phyloP scores from a whole-genome alignment of 208 protist genomes.

The Strigomonas culicis region DNA sequence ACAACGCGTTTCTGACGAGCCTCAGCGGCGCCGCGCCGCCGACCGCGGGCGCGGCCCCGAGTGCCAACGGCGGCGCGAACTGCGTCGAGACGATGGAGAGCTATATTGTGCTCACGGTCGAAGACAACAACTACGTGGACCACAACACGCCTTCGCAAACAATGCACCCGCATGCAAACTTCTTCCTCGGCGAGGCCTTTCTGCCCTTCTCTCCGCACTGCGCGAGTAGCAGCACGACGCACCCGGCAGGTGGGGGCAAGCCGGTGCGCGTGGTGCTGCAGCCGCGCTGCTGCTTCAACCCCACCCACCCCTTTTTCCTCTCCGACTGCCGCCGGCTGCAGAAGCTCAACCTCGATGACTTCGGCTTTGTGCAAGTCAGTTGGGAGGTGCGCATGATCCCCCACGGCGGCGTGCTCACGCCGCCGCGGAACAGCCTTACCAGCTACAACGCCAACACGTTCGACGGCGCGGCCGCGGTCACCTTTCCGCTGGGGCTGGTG shows the following conservation, averaged over 20 bases:
- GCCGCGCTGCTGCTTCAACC: slow-evolving; percentile 62
- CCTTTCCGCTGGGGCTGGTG: slow-evolving; percentile 66
- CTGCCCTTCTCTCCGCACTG: slow-evolving; percentile 75
- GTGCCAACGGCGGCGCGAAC: not conserved
- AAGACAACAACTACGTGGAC: slow-evolving; percentile 26
- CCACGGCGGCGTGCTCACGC: slow-evolving; percentile 55
- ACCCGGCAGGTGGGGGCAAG: slow-evolving; percentile 9
- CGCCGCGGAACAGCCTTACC: slow-evolving; percentile 10
- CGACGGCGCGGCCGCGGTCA: slow-evolving; percentile 9
- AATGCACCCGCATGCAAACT: not conserved
- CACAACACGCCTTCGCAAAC: not conserved
- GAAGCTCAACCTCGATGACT: slow-evolving; percentile 64
- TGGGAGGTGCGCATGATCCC: slow-evolving; percentile 65
- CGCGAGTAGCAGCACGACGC: slow-evolving; percentile 15
- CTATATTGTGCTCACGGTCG: slow-evolving; percentile 51
- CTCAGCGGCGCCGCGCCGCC: slow-evolving; percentile 15
- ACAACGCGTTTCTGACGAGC: slow-evolving; percentile 33
- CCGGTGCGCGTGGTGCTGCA: slow-evolving; percentile 77
- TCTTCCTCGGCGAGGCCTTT: slow-evolving; percentile 63
- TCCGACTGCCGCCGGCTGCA: slow-evolving; percentile 48
- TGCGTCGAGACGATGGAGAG: slow-evolving; percentile 31
- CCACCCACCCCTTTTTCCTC: slow-evolving; percentile 48
- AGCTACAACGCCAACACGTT: not conserved
- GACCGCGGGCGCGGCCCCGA: not conserved
- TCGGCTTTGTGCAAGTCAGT: slow-evolving; percentile 72